Percentiles rank a stretch among this genome's conserved stretches.
These are phyloP conservation scores for Nothomitra cinnamomea DNA, from an alignment of 2,329 filamentous ascomycete genomes.

Conservation along the genomic window DNA sequence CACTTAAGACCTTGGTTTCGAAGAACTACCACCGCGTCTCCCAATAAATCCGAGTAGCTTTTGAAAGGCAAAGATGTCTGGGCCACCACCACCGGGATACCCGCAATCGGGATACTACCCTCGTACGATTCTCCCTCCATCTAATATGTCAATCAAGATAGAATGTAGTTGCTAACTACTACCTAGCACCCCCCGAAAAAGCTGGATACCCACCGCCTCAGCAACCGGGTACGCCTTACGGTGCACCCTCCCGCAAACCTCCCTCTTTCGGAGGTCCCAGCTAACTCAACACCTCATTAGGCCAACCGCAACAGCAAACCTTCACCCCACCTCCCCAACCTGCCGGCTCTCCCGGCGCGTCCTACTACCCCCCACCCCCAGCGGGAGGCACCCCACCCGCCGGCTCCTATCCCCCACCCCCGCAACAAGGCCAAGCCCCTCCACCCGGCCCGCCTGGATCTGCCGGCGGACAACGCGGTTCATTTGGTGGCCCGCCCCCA, in stretches of 20 bases:
- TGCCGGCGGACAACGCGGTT: not conserved
- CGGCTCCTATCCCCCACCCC: slow-evolving; percentile 6
- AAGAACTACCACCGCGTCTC: too few species aligned
- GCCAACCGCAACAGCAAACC: not conserved
- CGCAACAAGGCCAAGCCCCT: slow-evolving; percentile 15
- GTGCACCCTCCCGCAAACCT: slow-evolving; percentile 5
- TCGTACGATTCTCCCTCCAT: slow-evolving; percentile 11
- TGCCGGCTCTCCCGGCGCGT: slow-evolving; percentile 8
- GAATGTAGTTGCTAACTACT: too few species aligned
- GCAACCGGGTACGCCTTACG: not conserved
- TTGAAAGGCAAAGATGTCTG: not conserved
- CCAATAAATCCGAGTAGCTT: too few species aligned
- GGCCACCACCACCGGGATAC: not conserved
- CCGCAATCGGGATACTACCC: slow-evolving; percentile 16
- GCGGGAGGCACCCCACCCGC: slow-evolving; percentile 12
- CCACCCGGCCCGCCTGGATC: slow-evolving; percentile 17
- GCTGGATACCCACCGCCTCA: slow-evolving; percentile 8
- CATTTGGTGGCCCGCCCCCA: not conserved
- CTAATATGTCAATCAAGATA: too few species aligned
- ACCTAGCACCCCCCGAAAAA: slow-evolving; percentile 11
- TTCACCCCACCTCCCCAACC: slow-evolving; percentile 9
- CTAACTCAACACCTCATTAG: not conserved
- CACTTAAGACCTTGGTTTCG: not conserved
- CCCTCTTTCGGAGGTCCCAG: not conserved
- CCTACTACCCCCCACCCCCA: slow-evolving; percentile 20